Conservation (phyloP, 257 asterid genomes). For the Gynochthodes officinalis region DNA sequence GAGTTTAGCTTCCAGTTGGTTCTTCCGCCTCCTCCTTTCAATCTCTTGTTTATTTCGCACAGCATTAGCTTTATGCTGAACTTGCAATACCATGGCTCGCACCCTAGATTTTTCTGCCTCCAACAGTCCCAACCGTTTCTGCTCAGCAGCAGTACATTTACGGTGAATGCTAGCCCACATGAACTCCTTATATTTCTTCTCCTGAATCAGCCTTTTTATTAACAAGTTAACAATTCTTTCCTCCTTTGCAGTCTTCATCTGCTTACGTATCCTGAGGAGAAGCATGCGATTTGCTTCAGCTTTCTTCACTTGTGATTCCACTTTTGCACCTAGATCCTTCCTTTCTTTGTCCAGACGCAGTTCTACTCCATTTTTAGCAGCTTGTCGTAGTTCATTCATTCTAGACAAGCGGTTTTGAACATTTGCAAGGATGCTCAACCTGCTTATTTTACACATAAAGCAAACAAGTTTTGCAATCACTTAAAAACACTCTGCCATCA, state of each 20-base stretch:
- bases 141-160: conserved; percentile 84
- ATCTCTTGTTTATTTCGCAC: conserved; percentile 57
- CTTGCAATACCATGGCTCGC: conserved; percentile 60
- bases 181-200: conserved; percentile 74
- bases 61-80: conserved; percentile 51
- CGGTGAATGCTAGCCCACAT: conserved; percentile 65
- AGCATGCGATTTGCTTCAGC: conserved; percentile 80
- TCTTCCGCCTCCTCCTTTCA: conserved; percentile 64
- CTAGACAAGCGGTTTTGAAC: conserved; percentile 74
- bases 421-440: conserved; percentile 69
- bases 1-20: conserved; percentile 64
- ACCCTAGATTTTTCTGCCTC: conserved; percentile 82
- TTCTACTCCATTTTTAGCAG: conserved; percentile 70
- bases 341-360: conserved; percentile 61
- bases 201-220: conserved; percentile 55
- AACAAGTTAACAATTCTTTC: conserved; percentile 75
- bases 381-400: conserved; percentile 73
- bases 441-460: conserved; percentile 17
- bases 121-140: conserved; percentile 62
- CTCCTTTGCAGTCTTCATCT: conserved; percentile 59
- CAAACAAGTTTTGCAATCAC: neutral
- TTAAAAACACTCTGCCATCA: neutral
- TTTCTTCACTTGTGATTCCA: conserved; percentile 62
- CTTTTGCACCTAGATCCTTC: conserved; percentile 73
- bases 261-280: conserved; percentile 60